phyloP scores from a whole-genome alignment of 805 yeast genomes.

The Yarrowia alimentaria region DNA sequence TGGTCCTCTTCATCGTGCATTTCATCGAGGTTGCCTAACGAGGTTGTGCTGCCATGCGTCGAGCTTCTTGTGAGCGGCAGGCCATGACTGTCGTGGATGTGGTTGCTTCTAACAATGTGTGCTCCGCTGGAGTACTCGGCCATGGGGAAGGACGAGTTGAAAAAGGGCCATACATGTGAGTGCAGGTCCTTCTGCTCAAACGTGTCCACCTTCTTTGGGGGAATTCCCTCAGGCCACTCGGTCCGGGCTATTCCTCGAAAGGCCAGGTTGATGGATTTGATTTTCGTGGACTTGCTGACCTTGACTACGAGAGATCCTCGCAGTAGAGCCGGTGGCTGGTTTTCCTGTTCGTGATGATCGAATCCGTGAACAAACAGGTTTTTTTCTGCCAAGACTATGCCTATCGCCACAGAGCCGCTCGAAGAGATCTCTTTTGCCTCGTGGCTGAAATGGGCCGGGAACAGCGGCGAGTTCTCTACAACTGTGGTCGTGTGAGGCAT shows the following conservation, averaged over 20 bases:
- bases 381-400: conserved; percentile 75
- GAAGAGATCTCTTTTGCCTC: conserved; percentile 52
- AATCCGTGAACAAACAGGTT: conserved; percentile 81
- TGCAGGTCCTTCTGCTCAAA: conserved; percentile 64
- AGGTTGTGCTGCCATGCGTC: background rate
- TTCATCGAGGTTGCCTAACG: conserved; percentile 13
- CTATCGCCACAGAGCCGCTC: conserved; percentile 66
- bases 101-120: conserved; percentile 38
- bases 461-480: conserved; percentile 18
- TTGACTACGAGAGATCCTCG: conserved; percentile 76
- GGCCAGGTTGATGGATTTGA: conserved; percentile 61
- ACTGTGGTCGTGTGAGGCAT: background rate
- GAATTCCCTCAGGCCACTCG: conserved; percentile 96
- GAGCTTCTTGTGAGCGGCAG: background rate
- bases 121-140: conserved; percentile 49
- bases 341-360: conserved; percentile 51
- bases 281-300: conserved; percentile 66
- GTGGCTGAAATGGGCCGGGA: conserved; percentile 16
- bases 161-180: conserved; percentile 91
- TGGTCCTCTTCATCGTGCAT: conserved; percentile 9
- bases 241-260: conserved; percentile 72
- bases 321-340: conserved; percentile 49
- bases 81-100: background rate
- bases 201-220: conserved; percentile 73
- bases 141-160: conserved; percentile 44